Evolutionary conservation across 2,329 filamentous ascomycete genomes (phyloP).

Genomic region (Aspergillus arachidicola): DNA sequence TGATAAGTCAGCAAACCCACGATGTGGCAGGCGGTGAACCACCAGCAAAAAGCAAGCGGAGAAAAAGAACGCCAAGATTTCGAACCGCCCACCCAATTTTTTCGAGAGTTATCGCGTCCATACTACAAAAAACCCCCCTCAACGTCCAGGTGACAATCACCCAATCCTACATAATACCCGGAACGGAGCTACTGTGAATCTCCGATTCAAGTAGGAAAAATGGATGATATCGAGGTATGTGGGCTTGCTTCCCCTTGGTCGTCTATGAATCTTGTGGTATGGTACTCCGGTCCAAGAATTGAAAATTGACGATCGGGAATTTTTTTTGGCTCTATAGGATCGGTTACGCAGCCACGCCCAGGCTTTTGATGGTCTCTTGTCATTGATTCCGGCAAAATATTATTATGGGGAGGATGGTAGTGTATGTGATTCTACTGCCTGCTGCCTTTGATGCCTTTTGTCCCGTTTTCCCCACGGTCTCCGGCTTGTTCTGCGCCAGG

Average conservation of each 20-base stretch:
- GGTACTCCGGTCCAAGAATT: background rate
- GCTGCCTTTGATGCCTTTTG: conserved; percentile 11
- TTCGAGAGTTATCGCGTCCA: conserved; percentile 33
- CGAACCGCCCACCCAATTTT: conserved; percentile 41
- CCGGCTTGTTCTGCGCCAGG: conserved; percentile 9
- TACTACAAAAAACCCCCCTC: conserved; percentile 19
- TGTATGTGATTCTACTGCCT: conserved; percentile 57
- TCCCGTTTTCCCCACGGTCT: conserved; percentile 17
- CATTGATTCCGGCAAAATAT: conserved; percentile 84
- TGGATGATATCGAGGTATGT: conserved; percentile 46
- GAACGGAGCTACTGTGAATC: conserved; percentile 6
- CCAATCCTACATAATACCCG: conserved; percentile 3
- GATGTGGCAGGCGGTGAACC: conserved; percentile 21
- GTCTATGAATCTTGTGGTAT: background rate
- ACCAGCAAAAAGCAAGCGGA: conserved; percentile 30
- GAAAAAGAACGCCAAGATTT: conserved; percentile 41
- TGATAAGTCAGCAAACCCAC: background rate
- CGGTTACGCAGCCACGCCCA: conserved; percentile 60
- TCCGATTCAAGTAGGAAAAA: conserved; percentile 18
- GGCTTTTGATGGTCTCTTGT: conserved; percentile 84
- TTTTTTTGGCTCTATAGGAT: conserved; percentile 40
- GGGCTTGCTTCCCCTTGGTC: conserved; percentile 16
- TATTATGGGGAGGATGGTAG: conserved; percentile 86
- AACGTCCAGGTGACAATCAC: conserved; percentile 13
- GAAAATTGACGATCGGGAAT: conserved; percentile 25